Evolutionary conservation across 1,284 basidiomycete species (phyloP).

Genomic region (Naganishia cerealis): DNA sequence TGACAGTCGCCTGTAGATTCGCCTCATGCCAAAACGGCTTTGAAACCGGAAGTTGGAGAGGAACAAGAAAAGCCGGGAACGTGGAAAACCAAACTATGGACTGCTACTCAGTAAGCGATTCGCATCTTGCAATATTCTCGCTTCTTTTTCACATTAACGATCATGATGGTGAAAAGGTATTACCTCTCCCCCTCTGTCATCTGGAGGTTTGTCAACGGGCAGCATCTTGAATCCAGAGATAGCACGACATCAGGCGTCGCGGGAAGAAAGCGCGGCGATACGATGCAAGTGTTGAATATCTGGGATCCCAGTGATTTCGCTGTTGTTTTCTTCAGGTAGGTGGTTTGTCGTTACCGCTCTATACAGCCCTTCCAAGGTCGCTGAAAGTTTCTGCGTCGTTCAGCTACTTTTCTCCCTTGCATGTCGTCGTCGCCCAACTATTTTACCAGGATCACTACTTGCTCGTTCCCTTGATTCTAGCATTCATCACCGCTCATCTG

Average conservation of each 20-base stretch:
- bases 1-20: conserved; percentile 31
- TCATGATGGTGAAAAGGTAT: neutral
- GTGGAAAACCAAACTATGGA: conserved; percentile 5
- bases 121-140: no score
- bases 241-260: neutral
- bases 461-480: conserved; percentile 25
- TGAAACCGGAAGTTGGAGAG: conserved; percentile 21
- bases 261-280: conserved; percentile 35
- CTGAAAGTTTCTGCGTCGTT: neutral
- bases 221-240: conserved; percentile 1
- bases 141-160: neutral
- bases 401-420: conserved; percentile 33
- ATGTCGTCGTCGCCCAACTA: conserved; percentile 30
- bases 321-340: conserved; percentile 53
- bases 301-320: conserved; percentile 54
- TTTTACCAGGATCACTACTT: conserved; percentile 23
- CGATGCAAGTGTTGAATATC: conserved; percentile 48
- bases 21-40: conserved; percentile 26
- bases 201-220: conserved; percentile 22
- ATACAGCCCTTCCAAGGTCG: neutral
- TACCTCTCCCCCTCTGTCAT: conserved; percentile 16
- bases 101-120: conserved; percentile 1
- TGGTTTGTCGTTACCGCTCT: neutral
- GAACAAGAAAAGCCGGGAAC: neutral
- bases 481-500: conserved; percentile 30